Percentiles rank a stretch among this genome's conserved stretches.
These are phyloP conservation scores for Aspergillus ellipticus DNA, from an alignment of 495 filamentous ascomycete species.

Conservation along the genomic window DNA sequence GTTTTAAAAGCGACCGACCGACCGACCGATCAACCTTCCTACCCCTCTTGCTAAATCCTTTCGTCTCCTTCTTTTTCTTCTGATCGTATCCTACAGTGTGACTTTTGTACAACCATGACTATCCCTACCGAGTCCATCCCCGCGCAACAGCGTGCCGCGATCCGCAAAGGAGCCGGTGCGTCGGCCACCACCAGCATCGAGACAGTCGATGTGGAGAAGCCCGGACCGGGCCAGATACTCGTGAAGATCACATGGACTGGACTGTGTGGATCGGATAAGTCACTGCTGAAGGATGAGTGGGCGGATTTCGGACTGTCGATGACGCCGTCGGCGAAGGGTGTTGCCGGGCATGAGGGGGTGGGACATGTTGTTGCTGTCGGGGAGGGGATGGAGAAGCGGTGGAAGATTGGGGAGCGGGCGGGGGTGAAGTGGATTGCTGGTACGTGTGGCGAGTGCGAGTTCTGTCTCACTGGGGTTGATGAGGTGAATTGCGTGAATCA, in stretches of 20 bases:
- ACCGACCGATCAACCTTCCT: too few relatives aligned
- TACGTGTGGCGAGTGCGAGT: conserved; percentile 35
- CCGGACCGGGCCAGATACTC: conserved; percentile 9
- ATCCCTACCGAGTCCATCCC: neutral
- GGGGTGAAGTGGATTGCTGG: conserved; percentile 40
- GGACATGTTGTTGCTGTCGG: conserved; percentile 29
- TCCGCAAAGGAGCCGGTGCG: conserved; percentile 7
- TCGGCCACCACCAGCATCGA: conserved; percentile 5
- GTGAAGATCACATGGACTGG: conserved; percentile 12
- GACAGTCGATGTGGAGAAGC: neutral
- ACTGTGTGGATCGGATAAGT: conserved; percentile 10
- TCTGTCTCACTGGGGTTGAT: conserved; percentile 23
- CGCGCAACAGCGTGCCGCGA: conserved; percentile 4
- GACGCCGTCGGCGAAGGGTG: conserved; percentile 12
- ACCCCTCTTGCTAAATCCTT: neutral
- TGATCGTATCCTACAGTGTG: neutral
- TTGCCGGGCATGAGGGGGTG: conserved; percentile 39
- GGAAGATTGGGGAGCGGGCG: conserved; percentile 25
- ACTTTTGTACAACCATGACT: conserved; percentile 1
- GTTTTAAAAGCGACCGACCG: neutral
- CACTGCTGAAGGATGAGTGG: conserved; percentile 9
- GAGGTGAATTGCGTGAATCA: conserved; percentile 31
- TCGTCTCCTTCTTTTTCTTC: neutral
- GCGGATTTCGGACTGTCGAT: conserved; percentile 5
- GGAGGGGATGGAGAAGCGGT: conserved; percentile 8